Percentiles rank a stretch among this genome's conserved stretches.
Evolutionary conservation across 2,329 filamentous ascomycete genomes (phyloP).

Genomic region (Pestalotiopsis sp.): DNA sequence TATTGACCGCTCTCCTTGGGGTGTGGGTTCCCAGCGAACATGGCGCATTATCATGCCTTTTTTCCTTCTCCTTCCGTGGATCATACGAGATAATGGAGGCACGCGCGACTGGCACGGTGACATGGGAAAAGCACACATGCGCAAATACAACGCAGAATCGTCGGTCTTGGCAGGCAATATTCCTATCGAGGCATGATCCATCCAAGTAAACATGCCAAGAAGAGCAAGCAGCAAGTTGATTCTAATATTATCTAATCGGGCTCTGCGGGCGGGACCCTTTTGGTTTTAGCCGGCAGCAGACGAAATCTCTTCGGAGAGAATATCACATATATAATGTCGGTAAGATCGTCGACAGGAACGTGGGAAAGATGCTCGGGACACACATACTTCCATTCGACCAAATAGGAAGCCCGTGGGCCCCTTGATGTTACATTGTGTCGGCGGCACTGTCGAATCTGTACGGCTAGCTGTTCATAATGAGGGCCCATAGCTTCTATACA

Average conservation of each 20-base stretch:
- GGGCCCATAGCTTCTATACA: constrained; percentile 16
- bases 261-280: neutral
- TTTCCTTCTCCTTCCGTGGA: neutral
- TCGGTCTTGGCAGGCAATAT: neutral
- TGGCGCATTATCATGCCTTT: neutral
- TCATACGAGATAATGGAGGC: neutral
- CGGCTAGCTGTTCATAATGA: neutral
- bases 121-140: neutral
- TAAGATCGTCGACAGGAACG: too few species aligned
- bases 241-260: neutral
- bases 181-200: neutral
- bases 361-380: too few species aligned
- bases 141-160: neutral
- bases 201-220: neutral
- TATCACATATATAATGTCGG: too few species aligned
- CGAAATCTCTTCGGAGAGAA: neutral
- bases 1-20: neutral
- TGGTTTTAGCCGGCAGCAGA: neutral
- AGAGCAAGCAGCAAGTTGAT: neutral
- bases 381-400: too few species aligned
- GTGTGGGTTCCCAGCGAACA: neutral
- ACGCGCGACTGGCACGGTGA: neutral
- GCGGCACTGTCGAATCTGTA: neutral
- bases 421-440: neutral
- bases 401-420: neutral